These are phyloP conservation scores for Periconia macrospinosa DNA, from an alignment of 2,329 filamentous ascomycete genomes.

Conservation along the genomic window DNA sequence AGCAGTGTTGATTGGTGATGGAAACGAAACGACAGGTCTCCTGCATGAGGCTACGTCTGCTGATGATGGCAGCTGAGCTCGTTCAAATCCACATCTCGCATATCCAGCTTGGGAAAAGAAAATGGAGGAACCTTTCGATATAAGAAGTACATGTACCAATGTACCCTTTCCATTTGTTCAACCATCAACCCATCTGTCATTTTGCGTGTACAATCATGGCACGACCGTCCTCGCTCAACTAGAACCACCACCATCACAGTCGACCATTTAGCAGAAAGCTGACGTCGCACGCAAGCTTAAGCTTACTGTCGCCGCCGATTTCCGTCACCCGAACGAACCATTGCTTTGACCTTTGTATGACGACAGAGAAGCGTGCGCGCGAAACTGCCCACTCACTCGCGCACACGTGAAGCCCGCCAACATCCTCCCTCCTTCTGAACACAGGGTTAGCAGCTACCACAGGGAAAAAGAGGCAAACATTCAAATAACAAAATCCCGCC, in stretches of 20 bases:
- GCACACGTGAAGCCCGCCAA: no score
- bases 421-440: no score
- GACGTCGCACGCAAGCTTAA: constrained; percentile 11
- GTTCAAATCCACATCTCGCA: neutral
- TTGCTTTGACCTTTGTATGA: constrained; percentile 15
- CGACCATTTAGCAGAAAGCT: neutral
- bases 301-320: constrained; percentile 24
- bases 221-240: neutral
- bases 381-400: no score
- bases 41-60: constrained; percentile 15
- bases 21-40: neutral
- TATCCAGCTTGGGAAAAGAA: neutral
- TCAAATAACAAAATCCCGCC: no score
- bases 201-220: neutral
- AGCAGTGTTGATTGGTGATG: no score
- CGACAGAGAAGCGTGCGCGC: neutral
- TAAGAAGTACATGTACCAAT: constrained; percentile 5
- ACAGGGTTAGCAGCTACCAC: no score
- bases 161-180: neutral
- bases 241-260: no score
- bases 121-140: neutral
- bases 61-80: constrained; percentile 29
- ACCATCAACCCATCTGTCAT: neutral
- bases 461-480: no score
- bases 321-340: constrained; percentile 1